phyloP scores from a whole-genome alignment of 352 stramenopile genomes.

The Globisporangium barbulae region DNA sequence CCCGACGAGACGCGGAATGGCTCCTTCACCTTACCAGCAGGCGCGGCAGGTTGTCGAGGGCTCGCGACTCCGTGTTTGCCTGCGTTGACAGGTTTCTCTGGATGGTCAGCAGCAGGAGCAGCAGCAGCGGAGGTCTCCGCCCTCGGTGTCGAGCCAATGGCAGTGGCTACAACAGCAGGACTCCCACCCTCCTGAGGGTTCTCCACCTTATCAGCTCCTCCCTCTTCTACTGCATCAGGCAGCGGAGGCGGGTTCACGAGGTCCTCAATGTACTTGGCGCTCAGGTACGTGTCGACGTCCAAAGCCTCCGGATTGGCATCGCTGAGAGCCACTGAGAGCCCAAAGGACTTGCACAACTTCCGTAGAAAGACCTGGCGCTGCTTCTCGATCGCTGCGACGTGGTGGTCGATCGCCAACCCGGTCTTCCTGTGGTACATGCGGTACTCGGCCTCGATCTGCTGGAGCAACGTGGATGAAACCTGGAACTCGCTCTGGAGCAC shows the following conservation, averaged over 20 bases:
- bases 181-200: constrained; percentile 9
- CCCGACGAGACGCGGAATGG: constrained; percentile 7
- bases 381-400: constrained; percentile 43
- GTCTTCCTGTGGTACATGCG: constrained; percentile 58
- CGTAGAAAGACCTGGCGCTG: constrained; percentile 46
- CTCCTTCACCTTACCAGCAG: not conserved
- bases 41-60: not conserved
- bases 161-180: not conserved
- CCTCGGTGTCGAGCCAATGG: constrained; percentile 1
- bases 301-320: constrained; percentile 18
- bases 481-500: constrained; percentile 63
- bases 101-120: not conserved
- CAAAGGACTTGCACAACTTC: constrained; percentile 50
- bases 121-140: not conserved
- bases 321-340: constrained; percentile 12
- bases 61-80: constrained; percentile 1
- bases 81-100: constrained; percentile 3
- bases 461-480: constrained; percentile 45
- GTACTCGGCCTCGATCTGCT: constrained; percentile 74
- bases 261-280: constrained; percentile 43
- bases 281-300: constrained; percentile 53
- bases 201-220: not conserved
- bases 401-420: constrained; percentile 41
- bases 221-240: not conserved
- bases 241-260: constrained; percentile 17